Evolutionary conservation across 108 stramenopile species (phyloP).

Genomic region (Cylindrotheca closterium): DNA sequence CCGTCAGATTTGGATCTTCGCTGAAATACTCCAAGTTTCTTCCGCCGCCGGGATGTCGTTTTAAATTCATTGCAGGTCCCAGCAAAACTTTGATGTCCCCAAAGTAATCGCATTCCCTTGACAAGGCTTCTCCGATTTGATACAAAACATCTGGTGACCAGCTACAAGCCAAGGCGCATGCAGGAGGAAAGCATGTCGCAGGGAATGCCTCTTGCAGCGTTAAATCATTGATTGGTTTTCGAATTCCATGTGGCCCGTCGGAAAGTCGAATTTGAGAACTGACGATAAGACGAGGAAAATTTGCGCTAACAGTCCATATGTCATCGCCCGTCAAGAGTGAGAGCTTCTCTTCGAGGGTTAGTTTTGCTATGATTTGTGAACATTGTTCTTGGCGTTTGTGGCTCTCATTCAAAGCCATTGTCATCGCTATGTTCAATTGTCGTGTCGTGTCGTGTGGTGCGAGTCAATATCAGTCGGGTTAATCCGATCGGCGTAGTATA

Average conservation of each 20-base stretch:
- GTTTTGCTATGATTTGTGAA: no score
- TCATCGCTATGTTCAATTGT: no score
- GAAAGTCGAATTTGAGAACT: slow-evolving; percentile 23
- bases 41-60: slow-evolving; percentile 57
- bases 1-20: slow-evolving; percentile 72
- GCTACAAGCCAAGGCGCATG: slow-evolving; percentile 35
- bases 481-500: no score
- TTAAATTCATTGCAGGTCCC: slow-evolving; percentile 67
- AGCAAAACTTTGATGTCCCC: slow-evolving; percentile 40
- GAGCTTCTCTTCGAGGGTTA: slow-evolving; percentile 31
- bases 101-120: slow-evolving; percentile 32
- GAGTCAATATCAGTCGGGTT: no score
- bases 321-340: slow-evolving; percentile 24
- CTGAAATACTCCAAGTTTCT: slow-evolving; percentile 69
- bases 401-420: no score
- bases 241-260: slow-evolving; percentile 57
- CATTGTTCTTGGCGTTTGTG: no score
- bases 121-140: slow-evolving; percentile 36
- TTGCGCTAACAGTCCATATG: slow-evolving; percentile 30
- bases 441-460: no score
- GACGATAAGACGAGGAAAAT: background rate
- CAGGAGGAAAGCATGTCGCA: slow-evolving; percentile 57
- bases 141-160: slow-evolving; percentile 30
- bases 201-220: slow-evolving; percentile 32
- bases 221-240: slow-evolving; percentile 40